Percentiles rank a stretch among this genome's conserved stretches.
Evolutionary conservation across 805 yeast species (phyloP).

Genomic region (Hanseniaspora valbyensis): DNA sequence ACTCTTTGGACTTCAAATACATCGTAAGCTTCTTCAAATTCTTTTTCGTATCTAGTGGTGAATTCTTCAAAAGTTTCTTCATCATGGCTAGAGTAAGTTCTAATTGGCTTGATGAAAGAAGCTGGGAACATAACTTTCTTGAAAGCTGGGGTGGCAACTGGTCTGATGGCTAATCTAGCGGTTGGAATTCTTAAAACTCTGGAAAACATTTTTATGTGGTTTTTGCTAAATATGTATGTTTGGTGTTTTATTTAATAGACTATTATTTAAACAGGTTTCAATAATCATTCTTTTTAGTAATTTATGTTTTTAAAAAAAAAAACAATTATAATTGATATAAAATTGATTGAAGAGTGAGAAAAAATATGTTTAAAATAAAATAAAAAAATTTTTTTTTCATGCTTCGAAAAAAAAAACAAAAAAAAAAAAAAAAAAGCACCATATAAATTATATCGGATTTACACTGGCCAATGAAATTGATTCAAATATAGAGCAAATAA

Average conservation of each 20-base stretch:
- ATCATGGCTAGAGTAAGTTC: conserved; percentile 74
- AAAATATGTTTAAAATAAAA: no score
- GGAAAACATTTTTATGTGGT: conserved; percentile 22
- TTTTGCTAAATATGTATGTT: not conserved
- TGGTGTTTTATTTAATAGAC: not conserved
- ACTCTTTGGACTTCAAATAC: conserved; percentile 85
- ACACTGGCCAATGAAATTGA: not conserved
- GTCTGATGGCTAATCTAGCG: conserved; percentile 15
- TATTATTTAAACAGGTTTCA: not conserved
- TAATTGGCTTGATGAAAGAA: conserved; percentile 26
- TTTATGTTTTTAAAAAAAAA: not conserved
- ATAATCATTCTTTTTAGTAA: not conserved
- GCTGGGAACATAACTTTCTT: conserved; percentile 9
- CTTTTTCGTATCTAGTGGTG: conserved; percentile 83
- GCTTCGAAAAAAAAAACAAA: not conserved
- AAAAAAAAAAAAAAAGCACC: not conserved
- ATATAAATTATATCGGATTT: not conserved
- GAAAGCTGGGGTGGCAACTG: conserved; percentile 17
- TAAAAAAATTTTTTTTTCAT: not conserved
- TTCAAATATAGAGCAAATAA: not conserved
- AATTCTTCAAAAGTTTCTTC: conserved; percentile 94
- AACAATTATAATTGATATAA: no score
- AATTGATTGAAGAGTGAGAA: no score
- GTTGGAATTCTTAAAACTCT: conserved; percentile 21
- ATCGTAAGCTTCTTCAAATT: conserved; percentile 88